These are phyloP conservation scores for Scutellaria baicalensis DNA, from an alignment of 257 asterid genomes.

Conservation along the genomic window DNA sequence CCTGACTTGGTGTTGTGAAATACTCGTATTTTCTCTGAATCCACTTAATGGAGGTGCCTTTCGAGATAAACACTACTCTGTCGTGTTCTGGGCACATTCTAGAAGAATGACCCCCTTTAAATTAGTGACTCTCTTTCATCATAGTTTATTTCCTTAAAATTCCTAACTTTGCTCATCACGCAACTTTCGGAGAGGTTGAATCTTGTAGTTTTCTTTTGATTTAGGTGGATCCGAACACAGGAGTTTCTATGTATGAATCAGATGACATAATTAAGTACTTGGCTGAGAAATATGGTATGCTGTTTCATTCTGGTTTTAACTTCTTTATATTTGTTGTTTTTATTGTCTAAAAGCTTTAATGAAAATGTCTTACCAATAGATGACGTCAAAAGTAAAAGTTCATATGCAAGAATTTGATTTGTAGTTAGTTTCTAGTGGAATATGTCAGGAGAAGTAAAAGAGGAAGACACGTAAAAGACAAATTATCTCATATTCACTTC, in stretches of 20 bases:
- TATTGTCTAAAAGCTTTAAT: background rate
- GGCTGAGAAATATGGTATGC: slow-evolving; percentile 75
- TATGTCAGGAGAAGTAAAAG: background rate
- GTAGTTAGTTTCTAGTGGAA: background rate
- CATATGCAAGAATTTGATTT: background rate
- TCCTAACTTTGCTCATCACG: background rate
- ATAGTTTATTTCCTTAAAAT: background rate
- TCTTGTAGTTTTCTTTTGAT: slow-evolving; percentile 12
- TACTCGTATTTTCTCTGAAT: background rate
- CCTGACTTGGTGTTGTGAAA: background rate
- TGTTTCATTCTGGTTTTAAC: background rate
- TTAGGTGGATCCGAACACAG: slow-evolving; percentile 98
- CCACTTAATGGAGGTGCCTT: background rate
- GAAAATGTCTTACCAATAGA: background rate
- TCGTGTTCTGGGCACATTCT: background rate
- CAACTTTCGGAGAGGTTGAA: background rate
- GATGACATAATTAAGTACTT: slow-evolving; percentile 85
- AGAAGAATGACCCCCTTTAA: background rate
- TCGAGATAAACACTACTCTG: background rate
- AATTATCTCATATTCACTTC: background rate
- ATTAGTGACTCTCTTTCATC: background rate
- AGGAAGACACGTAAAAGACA: background rate
- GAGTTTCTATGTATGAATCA: slow-evolving; percentile 89
- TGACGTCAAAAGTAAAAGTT: background rate
- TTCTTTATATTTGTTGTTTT: background rate